Percentiles rank a stretch among this genome's conserved stretches.
These are phyloP conservation scores for Dimocarpus longan DNA, from an alignment of 345 rosid species.

Conservation along the genomic window DNA sequence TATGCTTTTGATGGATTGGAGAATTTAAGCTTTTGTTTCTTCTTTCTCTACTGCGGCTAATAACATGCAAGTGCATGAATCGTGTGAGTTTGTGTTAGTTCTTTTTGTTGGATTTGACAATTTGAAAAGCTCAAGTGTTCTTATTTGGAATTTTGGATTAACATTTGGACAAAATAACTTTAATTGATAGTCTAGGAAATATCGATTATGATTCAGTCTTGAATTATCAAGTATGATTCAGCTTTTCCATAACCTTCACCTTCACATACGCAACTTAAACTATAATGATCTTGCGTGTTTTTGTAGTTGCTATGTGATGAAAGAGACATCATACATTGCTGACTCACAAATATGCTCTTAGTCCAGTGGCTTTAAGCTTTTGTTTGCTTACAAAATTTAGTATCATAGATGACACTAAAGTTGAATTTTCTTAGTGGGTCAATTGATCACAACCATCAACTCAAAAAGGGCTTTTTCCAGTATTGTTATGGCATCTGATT, in stretches of 20 bases:
- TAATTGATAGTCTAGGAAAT: not conserved
- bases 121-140: not conserved
- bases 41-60: not conserved
- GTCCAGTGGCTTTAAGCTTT: not conserved
- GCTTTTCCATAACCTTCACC: not conserved
- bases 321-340: not conserved
- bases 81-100: not conserved
- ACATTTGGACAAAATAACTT: not conserved
- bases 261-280: not conserved
- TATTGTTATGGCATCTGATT: not conserved
- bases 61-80: not conserved
- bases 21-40: not conserved
- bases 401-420: not conserved
- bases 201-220: too few relatives aligned
- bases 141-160: not conserved
- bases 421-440: not conserved
- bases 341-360: not conserved
- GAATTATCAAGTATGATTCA: not conserved
- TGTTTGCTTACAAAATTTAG: not conserved
- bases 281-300: not conserved
- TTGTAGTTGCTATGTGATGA: not conserved
- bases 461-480: not conserved
- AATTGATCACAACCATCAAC: not conserved
- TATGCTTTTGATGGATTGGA: not conserved
- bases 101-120: not conserved